These are phyloP conservation scores for Prunus salicina DNA, from an alignment of 306 rosid genomes.

Conservation along the genomic window DNA sequence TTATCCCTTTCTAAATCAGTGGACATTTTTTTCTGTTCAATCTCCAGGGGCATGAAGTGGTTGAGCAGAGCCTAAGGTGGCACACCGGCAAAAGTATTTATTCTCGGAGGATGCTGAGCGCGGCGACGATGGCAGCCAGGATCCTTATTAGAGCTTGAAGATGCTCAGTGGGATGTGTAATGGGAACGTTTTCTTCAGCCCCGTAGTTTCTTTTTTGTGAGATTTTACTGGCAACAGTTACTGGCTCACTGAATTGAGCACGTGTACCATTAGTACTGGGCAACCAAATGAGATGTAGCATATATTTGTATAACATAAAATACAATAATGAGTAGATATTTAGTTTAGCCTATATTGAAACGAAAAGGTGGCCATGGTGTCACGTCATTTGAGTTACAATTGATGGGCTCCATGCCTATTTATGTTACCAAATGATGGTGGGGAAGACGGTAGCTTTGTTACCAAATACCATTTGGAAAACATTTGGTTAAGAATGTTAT, in stretches of 20 bases:
- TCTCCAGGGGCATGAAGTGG: constrained; percentile 39
- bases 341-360: background rate
- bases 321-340: background rate
- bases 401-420: background rate
- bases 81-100: constrained; percentile 6
- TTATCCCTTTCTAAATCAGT: background rate
- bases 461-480: background rate
- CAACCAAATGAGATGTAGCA: background rate
- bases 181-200: background rate
- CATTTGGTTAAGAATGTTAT: background rate
- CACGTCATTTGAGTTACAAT: background rate
- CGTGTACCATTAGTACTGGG: background rate
- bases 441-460: background rate
- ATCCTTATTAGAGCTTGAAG: background rate
- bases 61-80: constrained; percentile 5
- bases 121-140: background rate
- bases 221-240: background rate
- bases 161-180: background rate
- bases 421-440: background rate
- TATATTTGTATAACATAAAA: background rate
- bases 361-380: background rate
- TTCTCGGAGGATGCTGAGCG: background rate
- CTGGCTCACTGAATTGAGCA: background rate
- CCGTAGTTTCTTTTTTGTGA: background rate
- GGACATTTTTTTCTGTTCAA: background rate